Percentiles rank a stretch among this genome's conserved stretches.
Conservation (phyloP, 2,329 filamentous ascomycete species). For the Elsinoe arachidis region DNA sequence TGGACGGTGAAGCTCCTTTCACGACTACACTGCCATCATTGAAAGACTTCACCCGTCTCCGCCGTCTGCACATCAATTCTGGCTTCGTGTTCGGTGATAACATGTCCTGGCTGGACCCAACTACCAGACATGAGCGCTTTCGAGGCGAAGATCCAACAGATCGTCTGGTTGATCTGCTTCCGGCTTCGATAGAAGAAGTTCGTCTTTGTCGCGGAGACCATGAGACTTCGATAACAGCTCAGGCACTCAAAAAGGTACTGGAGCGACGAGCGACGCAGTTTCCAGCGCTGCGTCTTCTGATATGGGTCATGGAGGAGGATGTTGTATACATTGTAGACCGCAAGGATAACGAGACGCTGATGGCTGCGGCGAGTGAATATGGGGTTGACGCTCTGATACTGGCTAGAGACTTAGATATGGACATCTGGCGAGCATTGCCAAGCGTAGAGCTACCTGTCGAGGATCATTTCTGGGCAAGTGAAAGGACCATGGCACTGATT, state of each 20-base stretch:
- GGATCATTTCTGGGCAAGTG: background rate
- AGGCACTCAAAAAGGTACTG: background rate
- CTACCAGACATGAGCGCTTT: background rate
- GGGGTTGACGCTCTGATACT: background rate
- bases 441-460: background rate
- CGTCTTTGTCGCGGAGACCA: background rate
- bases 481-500: background rate
- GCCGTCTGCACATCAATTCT: background rate
- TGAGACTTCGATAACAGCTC: background rate
- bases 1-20: background rate
- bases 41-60: background rate
- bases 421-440: background rate
- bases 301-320: conserved; percentile 1
- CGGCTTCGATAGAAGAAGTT: background rate
- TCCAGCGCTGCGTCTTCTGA: background rate
- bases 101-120: background rate
- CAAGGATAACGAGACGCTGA: background rate
- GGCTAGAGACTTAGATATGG: background rate
- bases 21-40: background rate
- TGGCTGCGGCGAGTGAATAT: background rate
- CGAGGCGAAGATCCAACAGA: background rate
- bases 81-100: background rate
- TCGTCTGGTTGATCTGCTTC: background rate
- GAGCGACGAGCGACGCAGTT: background rate
- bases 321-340: background rate